A percentile compares a stretch with the other conserved stretches of the same genome.
Evolutionary conservation across 352 stramenopile species (phyloP).

Genomic region (Blastocystis sp.): DNA sequence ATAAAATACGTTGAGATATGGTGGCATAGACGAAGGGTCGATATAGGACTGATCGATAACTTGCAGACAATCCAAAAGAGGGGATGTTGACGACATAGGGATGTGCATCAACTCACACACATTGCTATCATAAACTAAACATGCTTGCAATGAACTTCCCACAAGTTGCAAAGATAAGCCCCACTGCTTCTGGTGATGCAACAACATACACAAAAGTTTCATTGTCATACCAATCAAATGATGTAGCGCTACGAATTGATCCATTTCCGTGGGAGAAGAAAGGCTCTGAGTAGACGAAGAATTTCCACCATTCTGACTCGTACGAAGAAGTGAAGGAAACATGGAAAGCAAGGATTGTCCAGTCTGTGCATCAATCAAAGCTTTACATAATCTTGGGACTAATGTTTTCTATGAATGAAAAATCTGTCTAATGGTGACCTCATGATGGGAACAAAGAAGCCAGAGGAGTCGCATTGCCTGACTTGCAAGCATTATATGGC

Average conservation of each 20-base stretch:
- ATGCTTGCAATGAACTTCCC: not conserved
- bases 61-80: not conserved
- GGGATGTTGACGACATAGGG: not conserved
- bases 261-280: not conserved
- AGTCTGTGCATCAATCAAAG: not conserved
- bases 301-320: not conserved
- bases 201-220: not conserved
- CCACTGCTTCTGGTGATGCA: conserved; percentile 16
- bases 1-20: conserved; percentile 1
- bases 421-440: not conserved
- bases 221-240: not conserved
- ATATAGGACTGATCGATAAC: not conserved
- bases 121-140: conserved; percentile 1
- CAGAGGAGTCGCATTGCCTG: not conserved
- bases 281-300: too few species aligned
- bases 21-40: conserved; percentile 5
- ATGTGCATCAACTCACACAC: not conserved
- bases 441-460: conserved; percentile 18
- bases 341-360: not conserved
- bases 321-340: not conserved
- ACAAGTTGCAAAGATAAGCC: conserved; percentile 4
- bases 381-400: not conserved
- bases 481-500: not conserved
- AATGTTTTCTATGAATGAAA: not conserved
- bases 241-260: not conserved